These are phyloP conservation scores for Funneliformis caledonium DNA, from an alignment of 371 early-diverging fungal genomes.

Conservation along the genomic window DNA sequence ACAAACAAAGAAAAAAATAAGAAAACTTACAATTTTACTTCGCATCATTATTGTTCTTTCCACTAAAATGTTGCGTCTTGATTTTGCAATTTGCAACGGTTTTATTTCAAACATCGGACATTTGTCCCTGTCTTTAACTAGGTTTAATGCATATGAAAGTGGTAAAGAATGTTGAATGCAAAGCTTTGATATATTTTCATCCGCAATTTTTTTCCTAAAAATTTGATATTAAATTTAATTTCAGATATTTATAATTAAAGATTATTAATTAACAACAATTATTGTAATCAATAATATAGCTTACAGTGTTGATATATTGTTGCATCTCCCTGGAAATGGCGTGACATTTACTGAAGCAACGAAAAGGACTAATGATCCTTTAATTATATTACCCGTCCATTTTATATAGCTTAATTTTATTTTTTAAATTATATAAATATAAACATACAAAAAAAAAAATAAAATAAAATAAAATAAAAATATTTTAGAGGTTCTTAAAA, in stretches of 20 bases:
- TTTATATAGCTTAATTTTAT: not conserved
- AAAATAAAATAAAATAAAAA: not conserved
- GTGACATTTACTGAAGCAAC: not conserved
- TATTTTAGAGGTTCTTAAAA: not conserved
- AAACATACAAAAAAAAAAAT: not conserved
- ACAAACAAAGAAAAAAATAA: not conserved
- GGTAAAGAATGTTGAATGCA: slow-evolving; percentile 2
- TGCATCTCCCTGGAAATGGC: slow-evolving; percentile 4
- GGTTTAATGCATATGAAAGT: not conserved
- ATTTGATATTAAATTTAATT: not conserved
- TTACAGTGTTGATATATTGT: not conserved
- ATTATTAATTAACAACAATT: not conserved
- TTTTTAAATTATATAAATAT: not conserved
- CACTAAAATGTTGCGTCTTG: not conserved
- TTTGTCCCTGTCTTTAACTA: not conserved
- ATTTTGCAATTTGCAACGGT: not conserved
- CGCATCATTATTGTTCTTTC: slow-evolving; percentile 11
- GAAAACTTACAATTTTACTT: not conserved
- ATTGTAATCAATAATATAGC: not conserved
- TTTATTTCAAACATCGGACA: not conserved
- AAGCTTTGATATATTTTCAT: not conserved
- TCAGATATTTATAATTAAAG: not conserved
- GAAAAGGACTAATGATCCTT: not conserved
- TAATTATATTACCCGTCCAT: slow-evolving; percentile 9
- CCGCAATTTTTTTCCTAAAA: not conserved